phyloP scores from a whole-genome alignment of 768 basidiomycete species.

The Hortiboletus campestris region DNA sequence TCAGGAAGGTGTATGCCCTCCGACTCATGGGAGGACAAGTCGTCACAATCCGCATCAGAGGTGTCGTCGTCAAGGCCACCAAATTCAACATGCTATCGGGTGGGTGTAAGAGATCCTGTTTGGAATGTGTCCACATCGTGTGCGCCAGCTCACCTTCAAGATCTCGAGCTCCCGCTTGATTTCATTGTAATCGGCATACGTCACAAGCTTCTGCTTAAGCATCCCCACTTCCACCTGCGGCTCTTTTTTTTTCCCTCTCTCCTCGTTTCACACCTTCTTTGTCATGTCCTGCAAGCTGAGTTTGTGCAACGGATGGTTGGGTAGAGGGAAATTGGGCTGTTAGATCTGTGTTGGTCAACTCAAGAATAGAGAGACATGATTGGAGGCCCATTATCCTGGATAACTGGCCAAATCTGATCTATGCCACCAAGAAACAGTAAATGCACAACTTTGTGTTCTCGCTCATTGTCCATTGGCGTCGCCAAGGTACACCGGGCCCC shows the following conservation, averaged over 20 bases:
- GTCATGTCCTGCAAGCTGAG: constrained; percentile 17
- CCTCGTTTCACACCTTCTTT: constrained; percentile 17
- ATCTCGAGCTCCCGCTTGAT: constrained; percentile 97
- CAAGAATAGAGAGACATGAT: constrained; percentile 68
- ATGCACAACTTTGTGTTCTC: constrained; percentile 68
- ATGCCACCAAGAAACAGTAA: background rate
- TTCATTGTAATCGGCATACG: constrained; percentile 89
- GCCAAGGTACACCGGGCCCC: background rate
- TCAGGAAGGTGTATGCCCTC: constrained; percentile 73
- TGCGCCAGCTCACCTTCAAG: constrained; percentile 72
- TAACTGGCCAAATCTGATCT: background rate
- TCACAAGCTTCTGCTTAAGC: constrained; percentile 65
- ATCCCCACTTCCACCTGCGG: constrained; percentile 66
- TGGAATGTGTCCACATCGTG: no score
- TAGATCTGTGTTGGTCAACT: constrained; percentile 44
- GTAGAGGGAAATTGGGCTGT: constrained; percentile 12
- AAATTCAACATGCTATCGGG: constrained; percentile 89
- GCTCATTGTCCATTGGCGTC: constrained; percentile 18
- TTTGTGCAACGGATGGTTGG: constrained; percentile 17
- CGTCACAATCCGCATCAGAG: constrained; percentile 57
- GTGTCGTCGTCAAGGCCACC: constrained; percentile 71
- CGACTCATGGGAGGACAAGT: constrained; percentile 39
- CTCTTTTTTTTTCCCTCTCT: constrained; percentile 17
- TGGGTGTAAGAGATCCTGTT: background rate
- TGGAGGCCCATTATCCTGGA: constrained; percentile 47